phyloP scores from a whole-genome alignment of 2,329 filamentous ascomycete species.

The Corynespora cassiicola region DNA sequence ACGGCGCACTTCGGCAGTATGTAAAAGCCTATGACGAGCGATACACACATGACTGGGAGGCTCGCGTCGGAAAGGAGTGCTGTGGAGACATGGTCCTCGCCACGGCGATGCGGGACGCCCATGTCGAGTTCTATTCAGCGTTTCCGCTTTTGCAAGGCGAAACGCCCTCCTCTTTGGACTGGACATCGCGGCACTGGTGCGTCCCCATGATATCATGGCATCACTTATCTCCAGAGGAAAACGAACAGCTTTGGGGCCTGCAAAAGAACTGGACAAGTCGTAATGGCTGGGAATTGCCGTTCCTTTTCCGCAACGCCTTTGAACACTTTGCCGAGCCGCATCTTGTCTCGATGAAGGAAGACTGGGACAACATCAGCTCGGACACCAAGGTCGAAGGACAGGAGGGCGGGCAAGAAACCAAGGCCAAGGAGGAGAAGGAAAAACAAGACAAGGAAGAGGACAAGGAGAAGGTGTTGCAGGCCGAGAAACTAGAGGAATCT shows the following conservation, averaged over 20 bases:
- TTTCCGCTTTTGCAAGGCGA: conserved; percentile 54
- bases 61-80: conserved; percentile 36
- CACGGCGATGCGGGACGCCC: conserved; percentile 39
- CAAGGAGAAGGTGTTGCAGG: conserved; percentile 15
- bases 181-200: conserved; percentile 50
- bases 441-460: background rate
- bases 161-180: conserved; percentile 48
- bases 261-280: conserved; percentile 40
- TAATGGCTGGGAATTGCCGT: conserved; percentile 41
- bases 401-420: conserved; percentile 16
- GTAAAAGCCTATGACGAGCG: conserved; percentile 37
- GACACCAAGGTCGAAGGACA: conserved; percentile 25
- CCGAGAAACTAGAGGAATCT: background rate
- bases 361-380: conserved; percentile 46
- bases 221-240: conserved; percentile 26
- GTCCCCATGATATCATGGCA: conserved; percentile 49
- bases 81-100: conserved; percentile 47
- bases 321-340: conserved; percentile 37
- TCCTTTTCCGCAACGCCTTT: conserved; percentile 42
- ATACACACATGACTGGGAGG: conserved; percentile 42
- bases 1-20: conserved; percentile 45
- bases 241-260: conserved; percentile 36
- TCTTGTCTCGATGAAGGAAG: conserved; percentile 27
- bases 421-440: conserved; percentile 8
- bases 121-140: conserved; percentile 43